Percentiles rank a stretch among this genome's conserved stretches.
phyloP scores from a whole-genome alignment of 495 filamentous ascomycete species.

The Extremus antarcticus region DNA sequence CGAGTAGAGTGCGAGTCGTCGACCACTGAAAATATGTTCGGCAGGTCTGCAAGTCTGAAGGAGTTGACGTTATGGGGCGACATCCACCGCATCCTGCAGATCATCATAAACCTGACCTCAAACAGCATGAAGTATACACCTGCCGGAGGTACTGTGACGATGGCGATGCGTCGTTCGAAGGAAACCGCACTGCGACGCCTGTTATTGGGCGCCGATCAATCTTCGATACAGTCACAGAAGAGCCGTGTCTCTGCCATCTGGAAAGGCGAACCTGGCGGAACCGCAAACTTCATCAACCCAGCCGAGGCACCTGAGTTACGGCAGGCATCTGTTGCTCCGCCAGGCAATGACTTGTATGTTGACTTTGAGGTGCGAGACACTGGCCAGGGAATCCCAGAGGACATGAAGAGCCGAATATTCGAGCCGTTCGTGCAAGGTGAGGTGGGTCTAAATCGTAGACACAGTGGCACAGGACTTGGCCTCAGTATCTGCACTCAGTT shows the following conservation, averaged over 20 bases:
- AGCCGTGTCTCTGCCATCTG: background rate
- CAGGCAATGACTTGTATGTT: conserved; percentile 52
- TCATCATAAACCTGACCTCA: conserved; percentile 84
- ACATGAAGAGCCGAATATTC: conserved; percentile 68
- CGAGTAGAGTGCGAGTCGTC: conserved; percentile 34
- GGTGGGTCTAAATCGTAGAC: conserved; percentile 72
- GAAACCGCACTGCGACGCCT: background rate
- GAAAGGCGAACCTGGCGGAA: background rate
- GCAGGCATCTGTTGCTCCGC: conserved; percentile 35
- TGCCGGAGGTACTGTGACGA: conserved; percentile 54
- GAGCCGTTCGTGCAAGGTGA: conserved; percentile 90
- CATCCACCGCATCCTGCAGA: conserved; percentile 72
- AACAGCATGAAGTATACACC: conserved; percentile 89
- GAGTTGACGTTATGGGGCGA: conserved; percentile 78
- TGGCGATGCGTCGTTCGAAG: conserved; percentile 41
- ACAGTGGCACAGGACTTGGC: conserved; percentile 76
- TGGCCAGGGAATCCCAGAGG: conserved; percentile 68
- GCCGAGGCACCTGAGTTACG: conserved; percentile 24
- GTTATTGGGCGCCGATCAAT: conserved; percentile 18
- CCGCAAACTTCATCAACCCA: conserved; percentile 6
- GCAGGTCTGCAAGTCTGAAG: conserved; percentile 50
- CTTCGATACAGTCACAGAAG: conserved; percentile 8
- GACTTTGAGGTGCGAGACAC: conserved; percentile 82
- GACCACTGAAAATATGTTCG: conserved; percentile 36
- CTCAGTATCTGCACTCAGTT: conserved; percentile 78